phyloP scores from a whole-genome alignment of 78 protist genomes.

The Speleostelium caveatum region DNA sequence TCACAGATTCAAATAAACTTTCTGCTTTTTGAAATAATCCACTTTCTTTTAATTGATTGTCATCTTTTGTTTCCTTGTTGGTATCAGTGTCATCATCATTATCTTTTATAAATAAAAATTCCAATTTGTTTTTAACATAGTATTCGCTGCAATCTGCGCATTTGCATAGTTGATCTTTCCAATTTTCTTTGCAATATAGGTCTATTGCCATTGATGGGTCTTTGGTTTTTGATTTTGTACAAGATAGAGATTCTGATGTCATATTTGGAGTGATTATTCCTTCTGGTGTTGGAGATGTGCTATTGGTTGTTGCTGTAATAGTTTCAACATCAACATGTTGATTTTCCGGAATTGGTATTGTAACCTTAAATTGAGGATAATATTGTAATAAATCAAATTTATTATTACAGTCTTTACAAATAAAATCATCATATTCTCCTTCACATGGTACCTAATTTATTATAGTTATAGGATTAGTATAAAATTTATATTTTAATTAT shows the following conservation, averaged over 20 bases:
- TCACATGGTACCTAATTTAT: constrained; percentile 21
- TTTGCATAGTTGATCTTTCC: constrained; percentile 64
- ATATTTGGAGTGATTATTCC: not conserved
- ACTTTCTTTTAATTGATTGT: not conserved
- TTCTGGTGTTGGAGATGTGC: not conserved
- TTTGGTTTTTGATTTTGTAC: not conserved
- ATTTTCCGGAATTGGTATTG: not conserved
- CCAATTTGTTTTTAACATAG: constrained; percentile 9
- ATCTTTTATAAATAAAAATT: constrained; percentile 32
- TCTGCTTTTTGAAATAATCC: not conserved
- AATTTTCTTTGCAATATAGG: constrained; percentile 58
- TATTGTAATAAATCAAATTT: constrained; percentile 2
- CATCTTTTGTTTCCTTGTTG: not conserved
- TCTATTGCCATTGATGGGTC: constrained; percentile 2
- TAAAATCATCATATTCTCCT: constrained; percentile 43
- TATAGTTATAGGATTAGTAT: not conserved
- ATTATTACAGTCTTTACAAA: constrained; percentile 31
- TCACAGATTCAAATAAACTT: not conserved
- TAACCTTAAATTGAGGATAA: constrained; percentile 27
- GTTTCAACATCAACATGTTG: not conserved
- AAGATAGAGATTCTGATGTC: no score
- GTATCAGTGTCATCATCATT: constrained; percentile 9
- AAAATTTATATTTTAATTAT: not conserved
- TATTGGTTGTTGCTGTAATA: not conserved
- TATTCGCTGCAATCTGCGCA: constrained; percentile 35